Evolutionary conservation across 352 stramenopile species (phyloP).

Genomic region (Globisporangium okanoganense): DNA sequence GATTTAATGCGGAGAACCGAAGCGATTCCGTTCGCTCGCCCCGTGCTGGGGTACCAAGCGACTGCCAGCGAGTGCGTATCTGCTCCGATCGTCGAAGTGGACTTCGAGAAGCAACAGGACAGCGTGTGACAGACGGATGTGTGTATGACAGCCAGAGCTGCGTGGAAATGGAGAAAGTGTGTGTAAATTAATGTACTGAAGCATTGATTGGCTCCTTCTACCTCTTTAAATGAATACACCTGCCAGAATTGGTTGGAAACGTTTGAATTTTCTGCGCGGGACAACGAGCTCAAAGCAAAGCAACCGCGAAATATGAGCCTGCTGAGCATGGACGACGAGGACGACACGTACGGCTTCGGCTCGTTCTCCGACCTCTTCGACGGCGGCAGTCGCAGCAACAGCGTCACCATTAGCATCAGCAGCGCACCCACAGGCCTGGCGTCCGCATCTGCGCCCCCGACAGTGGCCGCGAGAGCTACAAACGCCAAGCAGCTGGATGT

Average conservation of each 20-base stretch:
- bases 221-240: too few species aligned
- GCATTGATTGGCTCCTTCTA: too few species aligned
- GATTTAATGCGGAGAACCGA: constrained; percentile 34
- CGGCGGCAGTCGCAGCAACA: background rate
- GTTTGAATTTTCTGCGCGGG: constrained; percentile 8
- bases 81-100: constrained; percentile 13
- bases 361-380: constrained; percentile 65
- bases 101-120: background rate
- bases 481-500: constrained; percentile 29
- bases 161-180: too few species aligned
- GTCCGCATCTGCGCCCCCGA: background rate
- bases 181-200: too few species aligned
- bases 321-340: constrained; percentile 45
- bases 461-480: background rate
- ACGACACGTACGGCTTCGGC: constrained; percentile 67
- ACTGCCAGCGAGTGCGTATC: constrained; percentile 4
- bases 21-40: constrained; percentile 55
- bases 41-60: constrained; percentile 41
- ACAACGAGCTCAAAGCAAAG: background rate
- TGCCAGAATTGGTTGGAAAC: too few species aligned
- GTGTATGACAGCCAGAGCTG: too few species aligned
- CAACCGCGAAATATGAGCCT: constrained; percentile 1
- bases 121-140: background rate
- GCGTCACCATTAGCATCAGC: background rate
- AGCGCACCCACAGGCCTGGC: background rate